Evolutionary conservation across 2,329 filamentous ascomycete species (phyloP).

Genomic region (Penicillium paneum): DNA sequence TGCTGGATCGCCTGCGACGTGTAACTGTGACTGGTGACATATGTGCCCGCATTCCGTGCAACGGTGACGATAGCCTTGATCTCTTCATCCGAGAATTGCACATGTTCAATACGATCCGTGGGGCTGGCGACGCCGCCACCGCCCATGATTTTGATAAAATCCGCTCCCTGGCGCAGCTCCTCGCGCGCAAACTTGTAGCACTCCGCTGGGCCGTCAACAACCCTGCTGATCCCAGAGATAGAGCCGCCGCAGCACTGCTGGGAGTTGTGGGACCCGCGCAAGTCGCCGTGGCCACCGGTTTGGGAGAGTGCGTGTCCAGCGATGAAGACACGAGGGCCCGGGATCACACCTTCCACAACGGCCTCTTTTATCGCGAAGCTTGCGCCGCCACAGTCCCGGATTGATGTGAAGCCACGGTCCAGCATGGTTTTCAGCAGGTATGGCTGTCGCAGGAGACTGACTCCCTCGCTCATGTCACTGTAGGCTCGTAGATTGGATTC

Average conservation of each 20-base stretch:
- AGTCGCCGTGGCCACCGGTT: conserved; percentile 58
- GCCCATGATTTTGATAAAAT: conserved; percentile 63
- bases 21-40: conserved; percentile 59
- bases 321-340: conserved; percentile 57
- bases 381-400: conserved; percentile 59
- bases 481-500: conserved; percentile 22
- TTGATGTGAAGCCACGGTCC: conserved; percentile 56
- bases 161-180: conserved; percentile 54
- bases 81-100: conserved; percentile 58
- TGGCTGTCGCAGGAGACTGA: conserved; percentile 22
- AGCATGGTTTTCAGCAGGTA: conserved; percentile 47
- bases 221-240: conserved; percentile 36
- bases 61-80: conserved; percentile 54
- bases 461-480: conserved; percentile 17
- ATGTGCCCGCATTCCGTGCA: conserved; percentile 50
- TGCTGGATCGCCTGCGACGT: conserved; percentile 55
- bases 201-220: conserved; percentile 55
- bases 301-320: conserved; percentile 55
- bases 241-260: conserved; percentile 49
- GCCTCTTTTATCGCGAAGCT: conserved; percentile 52
- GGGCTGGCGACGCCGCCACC: conserved; percentile 57
- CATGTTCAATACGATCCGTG: conserved; percentile 52
- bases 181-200: conserved; percentile 54
- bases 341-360: conserved; percentile 54
- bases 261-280: conserved; percentile 43